These are phyloP conservation scores for Prunus mira DNA, from an alignment of 306 rosid species.

Conservation along the genomic window DNA sequence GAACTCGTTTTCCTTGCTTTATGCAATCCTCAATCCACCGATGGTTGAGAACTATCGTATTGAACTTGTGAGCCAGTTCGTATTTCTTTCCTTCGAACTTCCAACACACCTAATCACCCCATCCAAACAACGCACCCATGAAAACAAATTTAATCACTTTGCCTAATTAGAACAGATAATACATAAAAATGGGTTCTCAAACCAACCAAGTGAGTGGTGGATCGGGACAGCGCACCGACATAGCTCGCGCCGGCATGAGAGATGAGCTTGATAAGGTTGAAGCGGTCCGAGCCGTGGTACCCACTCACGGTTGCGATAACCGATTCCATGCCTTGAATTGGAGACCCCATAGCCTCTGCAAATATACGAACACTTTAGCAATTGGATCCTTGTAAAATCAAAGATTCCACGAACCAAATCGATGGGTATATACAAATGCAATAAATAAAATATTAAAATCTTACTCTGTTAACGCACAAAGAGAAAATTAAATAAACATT, in stretches of 20 bases:
- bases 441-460: background rate
- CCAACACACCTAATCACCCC: conserved; percentile 63
- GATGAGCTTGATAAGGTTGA: conserved; percentile 73
- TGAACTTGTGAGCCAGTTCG: conserved; percentile 51
- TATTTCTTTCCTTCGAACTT: conserved; percentile 66
- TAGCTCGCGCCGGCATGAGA: conserved; percentile 59
- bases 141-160: conserved; percentile 7
- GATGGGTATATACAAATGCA: background rate
- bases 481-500: background rate
- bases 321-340: conserved; percentile 63
- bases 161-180: background rate
- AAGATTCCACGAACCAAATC: background rate
- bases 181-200: background rate
- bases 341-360: conserved; percentile 22
- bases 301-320: conserved; percentile 86
- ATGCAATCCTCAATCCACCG: conserved; percentile 88
- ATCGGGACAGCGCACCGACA: conserved; percentile 65
- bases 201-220: conserved; percentile 77
- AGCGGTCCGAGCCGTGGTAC: conserved; percentile 64
- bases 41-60: conserved; percentile 57
- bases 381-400: background rate
- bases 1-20: conserved; percentile 62
- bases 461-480: background rate
- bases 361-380: background rate
- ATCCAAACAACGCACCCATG: background rate